Conservation (phyloP, 768 basidiomycete genomes). For the Russula griseocarnosa region DNA sequence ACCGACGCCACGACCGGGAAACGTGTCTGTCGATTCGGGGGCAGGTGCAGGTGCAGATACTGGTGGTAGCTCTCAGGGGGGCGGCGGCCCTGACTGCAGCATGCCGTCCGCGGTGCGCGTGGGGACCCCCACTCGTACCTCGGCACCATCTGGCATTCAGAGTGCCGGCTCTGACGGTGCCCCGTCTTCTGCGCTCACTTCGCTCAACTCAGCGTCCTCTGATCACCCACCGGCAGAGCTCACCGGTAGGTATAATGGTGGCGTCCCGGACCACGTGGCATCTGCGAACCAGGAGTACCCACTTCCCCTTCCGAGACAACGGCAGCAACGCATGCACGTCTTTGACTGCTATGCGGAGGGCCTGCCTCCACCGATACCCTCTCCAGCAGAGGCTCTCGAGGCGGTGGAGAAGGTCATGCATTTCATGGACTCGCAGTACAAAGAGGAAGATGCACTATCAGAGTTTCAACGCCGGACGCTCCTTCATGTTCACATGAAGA, state of each 20-base stretch:
- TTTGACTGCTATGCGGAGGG: constrained; percentile 22
- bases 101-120: constrained; percentile 20
- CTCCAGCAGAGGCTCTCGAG: constrained; percentile 49
- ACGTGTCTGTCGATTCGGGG: constrained; percentile 19
- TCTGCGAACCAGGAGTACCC: constrained; percentile 21
- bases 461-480: constrained; percentile 48
- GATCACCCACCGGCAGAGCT: constrained; percentile 24
- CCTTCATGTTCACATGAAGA: constrained; percentile 42
- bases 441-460: constrained; percentile 42
- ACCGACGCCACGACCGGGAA: constrained; percentile 22
- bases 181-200: constrained; percentile 22
- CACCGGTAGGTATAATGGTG: constrained; percentile 17
- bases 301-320: constrained; percentile 17
- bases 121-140: constrained; percentile 13
- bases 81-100: constrained; percentile 21
- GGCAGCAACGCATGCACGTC: constrained; percentile 26
- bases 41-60: constrained; percentile 2
- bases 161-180: constrained; percentile 17
- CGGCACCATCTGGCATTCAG: constrained; percentile 20
- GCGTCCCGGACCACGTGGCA: constrained; percentile 22
- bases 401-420: constrained; percentile 52
- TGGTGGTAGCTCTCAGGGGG: constrained; percentile 16
- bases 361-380: constrained; percentile 32
- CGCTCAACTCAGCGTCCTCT: constrained; percentile 22
- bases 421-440: constrained; percentile 46